These are phyloP conservation scores for Saccharomyces paradoxus DNA, from an alignment of 805 yeast species.

Conservation along the genomic window DNA sequence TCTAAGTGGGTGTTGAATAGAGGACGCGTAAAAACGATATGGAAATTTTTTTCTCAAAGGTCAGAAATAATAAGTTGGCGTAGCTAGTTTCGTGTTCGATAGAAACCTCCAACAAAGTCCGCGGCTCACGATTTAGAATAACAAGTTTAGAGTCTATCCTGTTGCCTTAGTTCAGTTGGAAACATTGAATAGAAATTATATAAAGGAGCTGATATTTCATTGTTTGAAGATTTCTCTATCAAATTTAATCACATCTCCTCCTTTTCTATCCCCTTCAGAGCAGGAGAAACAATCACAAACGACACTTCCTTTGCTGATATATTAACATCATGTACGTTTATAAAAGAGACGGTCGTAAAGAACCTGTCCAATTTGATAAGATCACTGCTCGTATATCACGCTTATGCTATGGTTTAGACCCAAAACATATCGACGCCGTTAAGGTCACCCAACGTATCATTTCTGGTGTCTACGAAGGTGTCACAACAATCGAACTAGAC, in stretches of 20 bases:
- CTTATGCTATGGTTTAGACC: slow-evolving; percentile 84
- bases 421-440: slow-evolving; percentile 81
- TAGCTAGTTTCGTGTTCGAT: background rate
- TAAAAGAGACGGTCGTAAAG: slow-evolving; percentile 89
- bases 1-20: background rate
- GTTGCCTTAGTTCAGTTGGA: background rate
- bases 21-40: background rate
- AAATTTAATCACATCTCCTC: background rate
- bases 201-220: background rate
- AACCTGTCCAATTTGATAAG: slow-evolving; percentile 89
- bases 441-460: slow-evolving; percentile 87
- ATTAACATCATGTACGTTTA: slow-evolving; percentile 55
- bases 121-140: background rate
- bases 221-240: background rate
- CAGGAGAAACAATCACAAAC: slow-evolving; percentile 30
- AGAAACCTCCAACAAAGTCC: background rate
- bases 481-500: slow-evolving; percentile 74
- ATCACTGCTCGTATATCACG: slow-evolving; percentile 90
- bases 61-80: background rate
- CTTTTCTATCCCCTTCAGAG: slow-evolving; percentile 23
- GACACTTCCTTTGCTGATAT: background rate
- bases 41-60: background rate
- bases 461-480: slow-evolving; percentile 78
- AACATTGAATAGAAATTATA: background rate
- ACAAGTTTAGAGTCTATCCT: background rate